These are phyloP conservation scores for Mucor velutinosus DNA, from an alignment of 371 early-diverging fungal species.

Conservation along the genomic window DNA sequence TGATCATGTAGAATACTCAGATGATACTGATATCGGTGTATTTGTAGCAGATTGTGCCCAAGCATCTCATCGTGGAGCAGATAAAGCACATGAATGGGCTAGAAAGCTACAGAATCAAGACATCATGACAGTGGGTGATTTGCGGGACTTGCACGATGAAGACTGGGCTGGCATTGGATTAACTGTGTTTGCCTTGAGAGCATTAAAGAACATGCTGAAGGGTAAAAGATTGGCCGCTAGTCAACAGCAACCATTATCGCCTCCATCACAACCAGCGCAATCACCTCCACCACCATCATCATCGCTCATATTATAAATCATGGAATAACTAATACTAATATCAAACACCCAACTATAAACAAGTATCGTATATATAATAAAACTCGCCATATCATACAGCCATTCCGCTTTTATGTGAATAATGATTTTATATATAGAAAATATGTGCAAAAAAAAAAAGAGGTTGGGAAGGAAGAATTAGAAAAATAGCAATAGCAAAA, in stretches of 20 bases:
- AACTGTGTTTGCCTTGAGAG: slow-evolving; percentile 88
- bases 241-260: slow-evolving; percentile 8
- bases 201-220: slow-evolving; percentile 79
- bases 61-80: slow-evolving; percentile 67
- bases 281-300: background rate
- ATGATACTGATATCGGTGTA: slow-evolving; percentile 69
- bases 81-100: slow-evolving; percentile 83
- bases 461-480: background rate
- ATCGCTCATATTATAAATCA: background rate
- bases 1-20: slow-evolving; percentile 53
- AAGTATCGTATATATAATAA: background rate
- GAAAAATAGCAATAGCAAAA: background rate
- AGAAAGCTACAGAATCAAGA: slow-evolving; percentile 74
- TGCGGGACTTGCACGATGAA: slow-evolving; percentile 76
- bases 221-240: slow-evolving; percentile 49
- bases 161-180: slow-evolving; percentile 81
- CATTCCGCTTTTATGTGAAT: background rate
- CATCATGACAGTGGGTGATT: slow-evolving; percentile 83
- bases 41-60: slow-evolving; percentile 72
- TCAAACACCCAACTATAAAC: background rate
- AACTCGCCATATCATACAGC: background rate
- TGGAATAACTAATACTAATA: background rate
- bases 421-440: slow-evolving; percentile 3
- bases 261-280: slow-evolving; percentile 1
- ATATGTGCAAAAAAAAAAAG: background rate